Percentiles rank a stretch among this genome's conserved stretches.
Conservation (phyloP, 2,329 filamentous ascomycete genomes). For the Ophiostoma perfectum region DNA sequence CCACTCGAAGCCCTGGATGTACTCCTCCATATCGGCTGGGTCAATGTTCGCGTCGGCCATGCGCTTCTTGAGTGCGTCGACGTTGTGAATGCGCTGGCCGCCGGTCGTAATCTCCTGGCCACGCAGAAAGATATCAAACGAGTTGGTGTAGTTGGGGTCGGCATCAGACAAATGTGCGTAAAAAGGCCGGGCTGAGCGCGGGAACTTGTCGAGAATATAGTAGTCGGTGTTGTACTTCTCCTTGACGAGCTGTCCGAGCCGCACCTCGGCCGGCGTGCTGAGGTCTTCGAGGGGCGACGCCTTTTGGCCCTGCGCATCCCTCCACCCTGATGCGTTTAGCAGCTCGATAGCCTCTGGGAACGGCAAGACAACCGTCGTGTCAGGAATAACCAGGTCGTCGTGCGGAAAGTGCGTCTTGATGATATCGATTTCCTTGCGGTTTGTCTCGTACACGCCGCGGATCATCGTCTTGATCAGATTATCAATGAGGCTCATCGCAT, state of each 20-base stretch:
- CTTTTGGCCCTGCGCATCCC: conserved; percentile 67
- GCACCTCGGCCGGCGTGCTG: conserved; percentile 78
- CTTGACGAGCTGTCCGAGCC: conserved; percentile 76
- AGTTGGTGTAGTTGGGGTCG: conserved; percentile 72
- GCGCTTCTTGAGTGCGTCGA: conserved; percentile 65
- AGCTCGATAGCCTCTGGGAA: conserved; percentile 76
- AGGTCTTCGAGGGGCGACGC: conserved; percentile 73
- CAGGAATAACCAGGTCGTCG: conserved; percentile 78
- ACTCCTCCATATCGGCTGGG: conserved; percentile 81
- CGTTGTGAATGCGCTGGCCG: conserved; percentile 86
- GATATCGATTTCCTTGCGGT: conserved; percentile 62
- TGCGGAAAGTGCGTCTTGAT: conserved; percentile 82
- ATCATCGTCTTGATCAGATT: conserved; percentile 69
- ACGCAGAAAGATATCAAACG: conserved; percentile 90
- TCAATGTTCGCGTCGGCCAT: conserved; percentile 72
- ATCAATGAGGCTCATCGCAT: conserved; percentile 75
- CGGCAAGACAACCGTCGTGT: conserved; percentile 74
- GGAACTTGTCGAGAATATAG: conserved; percentile 93
- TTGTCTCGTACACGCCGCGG: conserved; percentile 44
- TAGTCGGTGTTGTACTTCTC: conserved; percentile 86
- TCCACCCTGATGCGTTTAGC: conserved; percentile 72
- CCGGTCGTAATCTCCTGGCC: conserved; percentile 91
- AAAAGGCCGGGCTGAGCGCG: conserved; percentile 75
- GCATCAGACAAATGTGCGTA: conserved; percentile 81
- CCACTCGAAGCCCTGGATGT: conserved; percentile 81